Percentiles rank a stretch among this genome's conserved stretches.
Evolutionary conservation across 306 rosid genomes (phyloP).

Genomic region (Purshia tridentata): DNA sequence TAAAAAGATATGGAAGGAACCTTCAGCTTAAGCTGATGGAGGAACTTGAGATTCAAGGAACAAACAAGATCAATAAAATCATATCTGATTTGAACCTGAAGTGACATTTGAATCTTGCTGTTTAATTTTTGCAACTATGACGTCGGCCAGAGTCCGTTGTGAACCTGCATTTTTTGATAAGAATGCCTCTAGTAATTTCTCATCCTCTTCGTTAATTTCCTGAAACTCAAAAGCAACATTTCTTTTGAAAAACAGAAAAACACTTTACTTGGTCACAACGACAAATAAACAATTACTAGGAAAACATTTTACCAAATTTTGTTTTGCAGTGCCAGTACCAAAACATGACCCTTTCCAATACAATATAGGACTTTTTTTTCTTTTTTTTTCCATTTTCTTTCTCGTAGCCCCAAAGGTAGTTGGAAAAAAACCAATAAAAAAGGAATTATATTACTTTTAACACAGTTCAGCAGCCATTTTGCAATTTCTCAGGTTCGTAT

Average conservation of each 20-base stretch:
- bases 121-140: slow-evolving; percentile 67
- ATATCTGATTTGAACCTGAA: slow-evolving; percentile 43
- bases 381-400: too few relatives aligned
- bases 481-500: background rate
- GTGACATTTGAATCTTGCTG: slow-evolving; percentile 51
- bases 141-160: slow-evolving; percentile 63
- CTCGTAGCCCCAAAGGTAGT: background rate
- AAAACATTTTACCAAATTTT: too few relatives aligned
- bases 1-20: background rate
- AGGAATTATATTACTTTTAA: background rate
- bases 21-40: background rate
- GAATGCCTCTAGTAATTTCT: slow-evolving; percentile 61
- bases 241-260: background rate
- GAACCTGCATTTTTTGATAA: slow-evolving; percentile 40
- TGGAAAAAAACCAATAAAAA: background rate
- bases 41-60: background rate
- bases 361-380: too few relatives aligned
- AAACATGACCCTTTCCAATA: too few relatives aligned
- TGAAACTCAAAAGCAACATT: background rate
- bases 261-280: background rate
- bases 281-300: background rate
- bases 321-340: too few relatives aligned
- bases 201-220: slow-evolving; percentile 67
- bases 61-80: background rate
- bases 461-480: background rate